These are phyloP conservation scores for Lasiodiplodia gonubiensis DNA, from an alignment of 2,329 filamentous ascomycete genomes.

Conservation along the genomic window DNA sequence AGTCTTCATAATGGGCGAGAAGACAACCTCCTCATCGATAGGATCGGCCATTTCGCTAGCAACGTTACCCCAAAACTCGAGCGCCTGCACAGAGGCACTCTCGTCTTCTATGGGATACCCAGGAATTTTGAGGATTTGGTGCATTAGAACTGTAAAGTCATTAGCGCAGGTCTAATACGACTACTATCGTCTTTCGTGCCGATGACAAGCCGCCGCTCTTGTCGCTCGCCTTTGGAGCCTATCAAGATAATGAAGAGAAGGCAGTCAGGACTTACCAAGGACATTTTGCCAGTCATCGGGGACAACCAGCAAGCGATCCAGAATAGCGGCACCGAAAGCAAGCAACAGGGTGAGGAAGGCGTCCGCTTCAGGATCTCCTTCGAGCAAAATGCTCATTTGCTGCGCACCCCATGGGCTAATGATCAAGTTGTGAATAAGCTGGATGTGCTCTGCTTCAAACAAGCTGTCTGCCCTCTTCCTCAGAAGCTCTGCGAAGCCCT, in stretches of 20 bases:
- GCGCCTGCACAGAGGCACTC: conserved; percentile 69
- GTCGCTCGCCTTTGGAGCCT: background rate
- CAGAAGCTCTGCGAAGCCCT: conserved; percentile 69
- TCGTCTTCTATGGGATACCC: conserved; percentile 75
- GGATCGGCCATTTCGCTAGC: conserved; percentile 71
- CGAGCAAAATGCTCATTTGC: conserved; percentile 61
- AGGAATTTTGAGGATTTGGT: conserved; percentile 67
- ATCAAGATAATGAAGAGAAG: background rate
- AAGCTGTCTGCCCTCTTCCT: conserved; percentile 67
- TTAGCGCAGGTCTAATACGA: background rate
- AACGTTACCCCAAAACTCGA: conserved; percentile 83
- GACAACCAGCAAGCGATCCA: conserved; percentile 48
- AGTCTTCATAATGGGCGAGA: conserved; percentile 61
- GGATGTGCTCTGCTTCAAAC: conserved; percentile 63
- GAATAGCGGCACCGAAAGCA: conserved; percentile 70
- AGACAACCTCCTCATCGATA: conserved; percentile 42
- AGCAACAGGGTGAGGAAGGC: conserved; percentile 70
- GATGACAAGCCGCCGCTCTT: background rate
- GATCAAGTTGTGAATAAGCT: conserved; percentile 55
- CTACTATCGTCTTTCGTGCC: background rate
- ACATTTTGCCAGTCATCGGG: conserved; percentile 42
- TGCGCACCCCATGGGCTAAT: conserved; percentile 64
- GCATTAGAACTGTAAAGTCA: conserved; percentile 54
- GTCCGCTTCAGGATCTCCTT: conserved; percentile 68
- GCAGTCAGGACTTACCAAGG: conserved; percentile 38